Evolutionary conservation across 192 early-diverging fungal genomes (phyloP).

Genomic region (Coemansia sp.): DNA sequence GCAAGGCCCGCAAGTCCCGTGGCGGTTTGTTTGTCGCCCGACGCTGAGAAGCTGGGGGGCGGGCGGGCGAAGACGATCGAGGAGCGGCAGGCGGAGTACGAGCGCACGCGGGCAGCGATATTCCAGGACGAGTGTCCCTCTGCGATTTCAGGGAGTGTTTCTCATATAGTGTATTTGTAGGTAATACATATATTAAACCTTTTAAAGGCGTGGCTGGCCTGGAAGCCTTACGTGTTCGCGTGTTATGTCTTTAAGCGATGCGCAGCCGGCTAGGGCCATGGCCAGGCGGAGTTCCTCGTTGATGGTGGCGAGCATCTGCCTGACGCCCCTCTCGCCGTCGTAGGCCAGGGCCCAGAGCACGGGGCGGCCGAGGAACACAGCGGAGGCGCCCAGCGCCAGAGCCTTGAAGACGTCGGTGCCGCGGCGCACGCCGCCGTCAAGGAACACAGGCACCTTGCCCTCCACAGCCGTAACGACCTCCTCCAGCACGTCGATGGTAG

Average conservation of each 20-base stretch:
- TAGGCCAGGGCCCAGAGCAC: slow-evolving; percentile 74
- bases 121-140: slow-evolving; percentile 19
- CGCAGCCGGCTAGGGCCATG: slow-evolving; percentile 73
- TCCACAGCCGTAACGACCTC: slow-evolving; percentile 72
- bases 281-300: slow-evolving; percentile 83
- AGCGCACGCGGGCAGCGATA: slow-evolving; percentile 32
- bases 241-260: slow-evolving; percentile 19
- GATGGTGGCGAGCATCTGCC: slow-evolving; percentile 73
- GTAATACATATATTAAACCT: background rate
- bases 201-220: slow-evolving; percentile 14
- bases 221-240: slow-evolving; percentile 28
- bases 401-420: slow-evolving; percentile 96
- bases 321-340: slow-evolving; percentile 90
- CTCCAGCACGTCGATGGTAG: slow-evolving; percentile 82
- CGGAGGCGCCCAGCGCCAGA: slow-evolving; percentile 88
- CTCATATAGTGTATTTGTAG: background rate
- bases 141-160: background rate
- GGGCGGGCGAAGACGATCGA: slow-evolving; percentile 11
- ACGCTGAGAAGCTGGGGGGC: too few species aligned
- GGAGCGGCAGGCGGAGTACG: slow-evolving; percentile 37
- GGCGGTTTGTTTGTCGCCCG: too few species aligned
- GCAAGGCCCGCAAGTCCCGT: too few species aligned
- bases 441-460: slow-evolving; percentile 71
- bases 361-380: slow-evolving; percentile 60
- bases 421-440: slow-evolving; percentile 93